phyloP scores from a whole-genome alignment of 768 basidiomycete species.

The Nevesoporus exiguus region DNA sequence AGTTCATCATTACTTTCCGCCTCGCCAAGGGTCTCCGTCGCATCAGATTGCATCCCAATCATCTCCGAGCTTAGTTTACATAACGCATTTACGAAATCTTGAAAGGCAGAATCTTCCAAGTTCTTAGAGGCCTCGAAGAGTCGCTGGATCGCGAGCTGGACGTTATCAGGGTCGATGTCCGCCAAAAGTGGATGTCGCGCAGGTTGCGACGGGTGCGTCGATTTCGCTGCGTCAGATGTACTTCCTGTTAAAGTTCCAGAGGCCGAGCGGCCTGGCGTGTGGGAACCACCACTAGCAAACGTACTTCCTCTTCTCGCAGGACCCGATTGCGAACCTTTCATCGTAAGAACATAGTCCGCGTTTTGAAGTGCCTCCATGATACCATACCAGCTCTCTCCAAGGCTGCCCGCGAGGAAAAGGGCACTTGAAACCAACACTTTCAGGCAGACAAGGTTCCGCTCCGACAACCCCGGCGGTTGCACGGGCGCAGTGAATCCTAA shows the following conservation, averaged over 20 bases:
- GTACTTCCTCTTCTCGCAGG: conserved; percentile 33
- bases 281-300: conserved; percentile 34
- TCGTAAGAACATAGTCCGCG: conserved; percentile 85
- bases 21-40: conserved; percentile 23
- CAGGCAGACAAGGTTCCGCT: conserved; percentile 87
- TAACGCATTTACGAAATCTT: conserved; percentile 69
- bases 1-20: conserved; percentile 34
- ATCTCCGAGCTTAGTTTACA: conserved; percentile 89
- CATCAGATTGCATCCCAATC: conserved; percentile 79
- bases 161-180: conserved; percentile 73
- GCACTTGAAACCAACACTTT: conserved; percentile 77
- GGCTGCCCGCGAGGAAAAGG: conserved; percentile 76
- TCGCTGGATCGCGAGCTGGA: conserved; percentile 71
- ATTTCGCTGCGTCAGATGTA: conserved; percentile 15
- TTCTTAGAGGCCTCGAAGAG: conserved; percentile 85
- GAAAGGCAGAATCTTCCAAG: conserved; percentile 80
- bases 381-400: conserved; percentile 91
- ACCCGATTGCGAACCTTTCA: conserved; percentile 44
- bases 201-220: conserved; percentile 22
- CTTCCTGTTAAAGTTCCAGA: conserved; percentile 27
- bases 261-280: conserved; percentile 37
- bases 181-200: conserved; percentile 58
- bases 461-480: conserved; percentile 73
- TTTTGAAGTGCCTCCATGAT: conserved; percentile 91
- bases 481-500: conserved; percentile 52